phyloP scores from a whole-genome alignment of 1,284 basidiomycete genomes.

The Rugiboletus extremiorientalis region DNA sequence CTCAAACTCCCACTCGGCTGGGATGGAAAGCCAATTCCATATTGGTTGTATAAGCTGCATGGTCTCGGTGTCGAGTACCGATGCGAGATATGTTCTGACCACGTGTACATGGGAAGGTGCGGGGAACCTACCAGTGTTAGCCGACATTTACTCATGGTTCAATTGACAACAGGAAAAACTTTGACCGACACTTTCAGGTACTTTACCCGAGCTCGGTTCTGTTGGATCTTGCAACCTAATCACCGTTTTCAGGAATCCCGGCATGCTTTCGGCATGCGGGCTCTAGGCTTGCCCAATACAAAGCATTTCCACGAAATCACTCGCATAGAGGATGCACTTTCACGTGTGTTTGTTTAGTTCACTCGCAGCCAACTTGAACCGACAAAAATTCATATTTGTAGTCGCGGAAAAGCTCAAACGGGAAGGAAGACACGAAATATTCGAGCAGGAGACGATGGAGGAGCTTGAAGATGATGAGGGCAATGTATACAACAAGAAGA shows the following conservation, averaged over 20 bases:
- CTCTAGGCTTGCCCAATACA: constrained; percentile 95
- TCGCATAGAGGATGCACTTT: constrained; percentile 92
- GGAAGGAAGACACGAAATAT: constrained; percentile 89
- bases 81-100: constrained; percentile 97
- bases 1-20: constrained; percentile 96
- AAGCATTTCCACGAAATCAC: constrained; percentile 99
- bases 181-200: constrained; percentile 89
- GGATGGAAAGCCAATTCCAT: constrained; percentile 98
- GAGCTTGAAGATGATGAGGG: constrained; percentile 97
- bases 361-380: not conserved
- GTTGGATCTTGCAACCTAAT: constrained; percentile 12
- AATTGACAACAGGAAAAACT: constrained; percentile 74
- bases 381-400: constrained; percentile 32
- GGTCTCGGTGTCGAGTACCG: constrained; percentile 96
- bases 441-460: constrained; percentile 91
- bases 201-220: constrained; percentile 9
- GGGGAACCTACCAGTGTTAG: constrained; percentile 22
- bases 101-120: constrained; percentile 91
- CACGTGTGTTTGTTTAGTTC: constrained; percentile 57
- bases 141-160: constrained; percentile 12
- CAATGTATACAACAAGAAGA: constrained; percentile 92
- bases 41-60: constrained; percentile 98
- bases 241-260: constrained; percentile 71
- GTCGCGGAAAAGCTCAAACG: constrained; percentile 96
- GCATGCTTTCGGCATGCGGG: constrained; percentile 98